Conservation (phyloP, 2,329 filamentous ascomycete genomes). For the Berkeleyomyces basicola region DNA sequence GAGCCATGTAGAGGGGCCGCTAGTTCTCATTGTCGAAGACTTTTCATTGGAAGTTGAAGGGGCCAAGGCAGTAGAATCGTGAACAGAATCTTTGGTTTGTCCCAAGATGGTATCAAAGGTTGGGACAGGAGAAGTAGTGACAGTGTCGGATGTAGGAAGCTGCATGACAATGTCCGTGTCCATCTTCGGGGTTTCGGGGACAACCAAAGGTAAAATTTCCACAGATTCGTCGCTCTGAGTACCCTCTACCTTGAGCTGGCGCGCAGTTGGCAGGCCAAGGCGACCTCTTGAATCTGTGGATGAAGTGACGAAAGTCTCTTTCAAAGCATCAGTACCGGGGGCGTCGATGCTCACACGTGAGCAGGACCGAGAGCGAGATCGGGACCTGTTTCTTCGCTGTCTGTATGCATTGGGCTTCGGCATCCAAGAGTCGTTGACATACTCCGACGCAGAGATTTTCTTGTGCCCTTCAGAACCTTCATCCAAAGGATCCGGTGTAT, state of each 20-base stretch:
- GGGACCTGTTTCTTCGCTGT: conserved; percentile 2
- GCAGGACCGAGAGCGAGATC: conserved; percentile 6
- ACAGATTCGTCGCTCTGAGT: background rate
- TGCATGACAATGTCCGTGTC: background rate
- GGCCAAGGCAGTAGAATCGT: background rate
- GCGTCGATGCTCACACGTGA: background rate
- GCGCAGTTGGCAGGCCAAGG: background rate
- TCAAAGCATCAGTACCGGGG: background rate
- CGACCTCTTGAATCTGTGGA: conserved; percentile 6
- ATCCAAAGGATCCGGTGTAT: background rate
- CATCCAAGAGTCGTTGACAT: conserved; percentile 11
- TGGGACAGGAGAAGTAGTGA: background rate
- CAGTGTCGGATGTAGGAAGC: background rate
- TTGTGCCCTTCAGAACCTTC: background rate
- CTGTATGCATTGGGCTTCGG: conserved; percentile 6
- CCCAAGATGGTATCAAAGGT: background rate
- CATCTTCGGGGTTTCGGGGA: background rate
- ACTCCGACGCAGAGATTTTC: conserved; percentile 2
- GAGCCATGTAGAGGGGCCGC: background rate
- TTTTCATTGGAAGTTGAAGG: background rate
- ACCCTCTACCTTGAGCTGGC: background rate
- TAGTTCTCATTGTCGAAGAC: background rate
- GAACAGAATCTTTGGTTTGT: background rate
- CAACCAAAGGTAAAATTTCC: background rate
- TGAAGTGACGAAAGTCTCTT: conserved; percentile 3